A percentile compares a stretch with the other conserved stretches of the same genome.
Evolutionary conservation across 2,329 filamentous ascomycete species (phyloP).

Genomic region (Zasmidium citrigriseum): DNA sequence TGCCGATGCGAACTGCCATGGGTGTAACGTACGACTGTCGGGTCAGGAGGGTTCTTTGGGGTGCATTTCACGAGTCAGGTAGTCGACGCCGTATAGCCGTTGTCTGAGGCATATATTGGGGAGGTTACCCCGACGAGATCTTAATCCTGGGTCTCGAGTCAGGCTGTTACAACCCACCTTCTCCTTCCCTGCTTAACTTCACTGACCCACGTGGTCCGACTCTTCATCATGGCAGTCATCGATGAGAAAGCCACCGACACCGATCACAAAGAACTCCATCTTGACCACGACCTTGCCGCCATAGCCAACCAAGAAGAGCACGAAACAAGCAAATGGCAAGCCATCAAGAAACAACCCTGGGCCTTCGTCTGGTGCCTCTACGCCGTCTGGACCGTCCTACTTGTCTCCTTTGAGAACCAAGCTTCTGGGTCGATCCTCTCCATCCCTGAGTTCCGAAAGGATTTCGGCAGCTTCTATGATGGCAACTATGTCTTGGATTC

Average conservation of each 20-base stretch:
- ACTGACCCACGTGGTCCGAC: too few relatives aligned
- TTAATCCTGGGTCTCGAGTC: too few relatives aligned
- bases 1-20: too few relatives aligned
- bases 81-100: too few relatives aligned
- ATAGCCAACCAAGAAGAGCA: constrained; percentile 20
- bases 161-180: too few relatives aligned
- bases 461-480: constrained; percentile 43
- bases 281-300: constrained; percentile 1
- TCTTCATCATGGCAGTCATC: too few relatives aligned
- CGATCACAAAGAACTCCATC: not conserved
- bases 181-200: too few relatives aligned
- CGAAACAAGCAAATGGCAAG: constrained; percentile 28
- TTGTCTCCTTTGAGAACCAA: constrained; percentile 46
- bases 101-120: too few relatives aligned
- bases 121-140: too few relatives aligned
- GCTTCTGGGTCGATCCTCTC: constrained; percentile 44
- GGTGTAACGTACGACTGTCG: too few relatives aligned
- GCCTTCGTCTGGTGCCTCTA: constrained; percentile 41
- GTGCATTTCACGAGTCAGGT: too few relatives aligned
- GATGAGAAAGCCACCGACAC: not conserved
- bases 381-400: constrained; percentile 43
- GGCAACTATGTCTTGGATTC: constrained; percentile 43
- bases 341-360: constrained; percentile 32
- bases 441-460: constrained; percentile 49
- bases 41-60: too few relatives aligned